Percentiles rank a stretch among this genome's conserved stretches.
phyloP scores from a whole-genome alignment of 352 stramenopile genomes.

The Pythium phragmitis region DNA sequence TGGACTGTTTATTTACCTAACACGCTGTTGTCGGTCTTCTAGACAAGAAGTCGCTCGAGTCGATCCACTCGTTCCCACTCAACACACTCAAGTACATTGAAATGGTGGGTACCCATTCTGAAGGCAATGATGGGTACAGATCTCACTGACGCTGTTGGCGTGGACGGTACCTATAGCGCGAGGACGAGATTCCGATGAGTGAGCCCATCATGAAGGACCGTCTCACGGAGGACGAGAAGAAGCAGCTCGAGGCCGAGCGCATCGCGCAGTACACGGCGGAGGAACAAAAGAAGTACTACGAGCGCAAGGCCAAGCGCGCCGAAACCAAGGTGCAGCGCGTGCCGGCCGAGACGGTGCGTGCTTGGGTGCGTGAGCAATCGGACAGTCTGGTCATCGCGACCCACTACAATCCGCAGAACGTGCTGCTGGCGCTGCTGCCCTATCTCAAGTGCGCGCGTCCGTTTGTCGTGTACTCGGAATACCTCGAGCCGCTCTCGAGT shows the following conservation, averaged over 20 bases:
- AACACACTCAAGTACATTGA: conserved; percentile 50
- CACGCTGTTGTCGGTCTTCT: not conserved
- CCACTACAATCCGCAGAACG: conserved; percentile 87
- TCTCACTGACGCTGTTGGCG: not conserved
- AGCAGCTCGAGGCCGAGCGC: conserved; percentile 66
- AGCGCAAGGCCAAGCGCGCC: conserved; percentile 68
- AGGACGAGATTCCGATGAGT: conserved; percentile 50
- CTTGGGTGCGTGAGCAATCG: conserved; percentile 68
- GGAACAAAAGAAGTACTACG: conserved; percentile 75
- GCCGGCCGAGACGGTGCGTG: conserved; percentile 59
- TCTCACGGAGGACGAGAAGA: conserved; percentile 57
- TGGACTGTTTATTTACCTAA: not conserved
- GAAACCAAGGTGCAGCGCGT: conserved; percentile 81
- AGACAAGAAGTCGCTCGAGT: conserved; percentile 74
- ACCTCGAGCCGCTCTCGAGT: conserved; percentile 89
- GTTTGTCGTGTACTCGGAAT: conserved; percentile 97
- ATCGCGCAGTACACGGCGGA: conserved; percentile 81
- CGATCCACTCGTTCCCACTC: conserved; percentile 76
- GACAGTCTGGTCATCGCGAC: conserved; percentile 90
- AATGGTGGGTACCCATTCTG: conserved; percentile 24
- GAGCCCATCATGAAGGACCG: conserved; percentile 50
- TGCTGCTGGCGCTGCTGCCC: conserved; percentile 87
- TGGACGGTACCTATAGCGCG: conserved; percentile 27
- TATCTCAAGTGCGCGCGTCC: conserved; percentile 90
- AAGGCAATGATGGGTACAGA: not conserved